Conservation (phyloP, 305 asterid species). For the Fraxinus platypoda region DNA sequence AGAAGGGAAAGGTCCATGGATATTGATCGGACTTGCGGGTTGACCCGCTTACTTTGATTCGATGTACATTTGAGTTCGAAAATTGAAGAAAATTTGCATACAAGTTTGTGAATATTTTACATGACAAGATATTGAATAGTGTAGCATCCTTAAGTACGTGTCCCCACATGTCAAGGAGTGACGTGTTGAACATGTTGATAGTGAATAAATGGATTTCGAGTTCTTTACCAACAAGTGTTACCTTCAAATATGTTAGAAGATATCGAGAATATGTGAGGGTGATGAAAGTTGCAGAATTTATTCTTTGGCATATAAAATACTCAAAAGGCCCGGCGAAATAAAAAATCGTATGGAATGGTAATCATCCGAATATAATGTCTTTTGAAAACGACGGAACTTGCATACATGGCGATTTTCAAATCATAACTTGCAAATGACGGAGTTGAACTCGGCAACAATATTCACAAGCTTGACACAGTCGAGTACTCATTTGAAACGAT, state of each 20-base stretch:
- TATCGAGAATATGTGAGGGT: neutral
- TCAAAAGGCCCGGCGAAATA: neutral
- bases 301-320: neutral
- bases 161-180: neutral
- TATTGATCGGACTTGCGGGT: slow-evolving; percentile 27
- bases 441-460: neutral
- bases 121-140: neutral
- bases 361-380: no score
- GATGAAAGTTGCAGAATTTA: neutral
- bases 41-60: slow-evolving; percentile 33
- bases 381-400: no score
- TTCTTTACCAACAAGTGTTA: neutral
- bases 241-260: no score
- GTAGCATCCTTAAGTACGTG: neutral
- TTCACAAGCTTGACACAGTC: neutral
- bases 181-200: neutral
- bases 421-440: neutral
- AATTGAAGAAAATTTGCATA: neutral
- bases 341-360: neutral
- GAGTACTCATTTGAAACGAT: neutral
- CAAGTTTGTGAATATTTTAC: neutral
- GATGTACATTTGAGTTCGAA: neutral
- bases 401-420: neutral
- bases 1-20: slow-evolving; percentile 15
- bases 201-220: neutral